Base-by-base conservation (phyloP, 495 filamentous ascomycete genomes). In the Lasiosphaeriaceae sp. region DNA sequence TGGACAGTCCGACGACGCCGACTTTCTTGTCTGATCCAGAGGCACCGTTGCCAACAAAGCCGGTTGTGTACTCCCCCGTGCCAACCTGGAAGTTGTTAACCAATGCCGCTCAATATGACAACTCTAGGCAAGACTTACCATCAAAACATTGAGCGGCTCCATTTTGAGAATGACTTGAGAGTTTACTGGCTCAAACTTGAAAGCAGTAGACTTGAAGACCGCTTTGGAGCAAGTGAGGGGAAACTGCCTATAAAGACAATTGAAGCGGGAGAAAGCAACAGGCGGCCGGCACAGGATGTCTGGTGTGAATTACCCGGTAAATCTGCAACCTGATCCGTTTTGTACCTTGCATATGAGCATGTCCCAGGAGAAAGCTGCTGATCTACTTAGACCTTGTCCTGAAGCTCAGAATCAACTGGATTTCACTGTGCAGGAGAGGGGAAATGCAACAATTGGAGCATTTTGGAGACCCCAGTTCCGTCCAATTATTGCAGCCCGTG, bases 51-150 rank as follows among this genome's bases (percentile, higher is more conserved):
- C 87, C 89, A 59, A 92, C 89, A 64, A 90, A 94, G 37, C 90
- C 90, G 46, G 92, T 96, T 59, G 92, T 97, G 81, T 96, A 96
- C 76, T 97, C 92, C 55, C 92, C 90, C n/a, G 89, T 92, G 23
- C 90, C 90, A 35, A 95, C 82, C 87, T 89, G 61, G 22, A 16
- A 24, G 7, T 29, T 23, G 39, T 20, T 54, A 56, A 64, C 61
- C 44, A 60, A 17, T 19, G 29, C 2, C 37, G 17, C 12, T 43
- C 1, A 43, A n/a, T 43, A 43, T 46, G 8, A 26, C 19, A 21
- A 29, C 44, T 46, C 44, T n/a, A n/a, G n/a, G n/a, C 31, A 35
- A 53, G 9, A 61, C 76, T 63, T 71, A 89, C 89, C 92, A 96
- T 96, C 71, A 93, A 81, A 56, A 96, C 90, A 71, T 87, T 89